Evolutionary conservation across 805 yeast species (phyloP).

Genomic region (Kazachstania bromeliacearum): DNA sequence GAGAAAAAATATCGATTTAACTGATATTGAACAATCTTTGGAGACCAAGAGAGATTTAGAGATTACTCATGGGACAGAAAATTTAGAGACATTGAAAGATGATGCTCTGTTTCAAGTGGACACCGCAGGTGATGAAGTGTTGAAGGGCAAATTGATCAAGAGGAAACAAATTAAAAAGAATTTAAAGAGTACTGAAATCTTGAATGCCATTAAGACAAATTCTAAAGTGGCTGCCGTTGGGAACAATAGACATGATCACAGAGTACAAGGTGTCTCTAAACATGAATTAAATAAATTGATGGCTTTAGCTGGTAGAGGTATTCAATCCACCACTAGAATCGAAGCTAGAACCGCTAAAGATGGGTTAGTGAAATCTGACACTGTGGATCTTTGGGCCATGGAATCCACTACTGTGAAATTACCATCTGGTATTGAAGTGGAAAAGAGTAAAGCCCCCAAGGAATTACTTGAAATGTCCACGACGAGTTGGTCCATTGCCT

Average conservation of each 20-base stretch:
- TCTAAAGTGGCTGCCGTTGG: conserved; percentile 68
- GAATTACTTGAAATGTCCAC: conserved; percentile 33
- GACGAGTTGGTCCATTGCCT: conserved; percentile 43
- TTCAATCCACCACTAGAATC: conserved; percentile 42
- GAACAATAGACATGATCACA: conserved; percentile 29
- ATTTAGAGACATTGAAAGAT: conserved; percentile 19
- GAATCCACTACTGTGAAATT: conserved; percentile 10
- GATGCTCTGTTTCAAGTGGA: conserved; percentile 42
- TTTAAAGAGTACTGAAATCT: conserved; percentile 58
- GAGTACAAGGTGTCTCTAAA: conserved; percentile 53
- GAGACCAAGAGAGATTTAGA: conserved; percentile 58
- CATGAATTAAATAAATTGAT: conserved; percentile 56
- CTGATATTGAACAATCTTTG: conserved; percentile 63
- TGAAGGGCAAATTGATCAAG: conserved; percentile 34
- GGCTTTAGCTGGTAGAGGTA: conserved; percentile 66
- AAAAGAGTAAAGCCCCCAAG: conserved; percentile 30
- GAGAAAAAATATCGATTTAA: conserved; percentile 89
- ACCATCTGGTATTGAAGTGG: conserved; percentile 25
- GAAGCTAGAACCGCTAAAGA: conserved; percentile 45
- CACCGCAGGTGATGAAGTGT: conserved; percentile 48
- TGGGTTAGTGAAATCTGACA: conserved; percentile 46
- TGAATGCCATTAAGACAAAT: conserved; percentile 42
- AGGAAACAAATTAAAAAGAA: conserved; percentile 33
- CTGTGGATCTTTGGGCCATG: conserved; percentile 66
- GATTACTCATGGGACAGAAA: conserved; percentile 27